A percentile compares a stretch with the other conserved stretches of the same genome.
Evolutionary conservation across 371 early-diverging fungal genomes (phyloP).

Genomic region (Mucor sp.): DNA sequence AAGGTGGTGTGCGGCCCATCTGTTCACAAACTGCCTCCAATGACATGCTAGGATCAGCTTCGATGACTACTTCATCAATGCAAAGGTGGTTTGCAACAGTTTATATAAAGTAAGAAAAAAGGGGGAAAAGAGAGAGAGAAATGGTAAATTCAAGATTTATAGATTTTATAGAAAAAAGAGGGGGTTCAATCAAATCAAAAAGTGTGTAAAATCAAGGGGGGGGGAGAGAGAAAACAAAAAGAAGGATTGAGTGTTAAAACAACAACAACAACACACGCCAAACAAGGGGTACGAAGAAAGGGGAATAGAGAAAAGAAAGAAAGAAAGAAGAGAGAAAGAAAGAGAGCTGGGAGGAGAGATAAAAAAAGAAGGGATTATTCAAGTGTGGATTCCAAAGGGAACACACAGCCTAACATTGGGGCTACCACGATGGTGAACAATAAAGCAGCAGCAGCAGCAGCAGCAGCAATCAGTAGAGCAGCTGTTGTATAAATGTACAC

Average conservation of each 20-base stretch:
- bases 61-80: too few species aligned
- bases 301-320: slow-evolving; percentile 1
- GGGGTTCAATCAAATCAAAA: not conserved
- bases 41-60: too few species aligned
- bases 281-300: slow-evolving; percentile 5
- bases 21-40: too few species aligned
- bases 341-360: not conserved
- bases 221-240: not conserved
- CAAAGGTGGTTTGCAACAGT: not conserved
- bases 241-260: slow-evolving; percentile 11
- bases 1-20: too few species aligned
- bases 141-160: not conserved
- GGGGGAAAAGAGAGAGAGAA: not conserved
- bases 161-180: not conserved
- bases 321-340: slow-evolving; percentile 7
- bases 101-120: not conserved
- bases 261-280: slow-evolving; percentile 8
- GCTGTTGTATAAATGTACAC: not conserved
- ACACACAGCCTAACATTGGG: not conserved
- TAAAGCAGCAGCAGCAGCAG: not conserved
- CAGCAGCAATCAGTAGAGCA: not conserved
- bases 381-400: not conserved
- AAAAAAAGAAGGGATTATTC: slow-evolving; percentile 6
- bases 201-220: not conserved
- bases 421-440: not conserved